These are phyloP conservation scores for Tylopilus sp. DNA, from an alignment of 1,284 basidiomycete species.

Conservation along the genomic window DNA sequence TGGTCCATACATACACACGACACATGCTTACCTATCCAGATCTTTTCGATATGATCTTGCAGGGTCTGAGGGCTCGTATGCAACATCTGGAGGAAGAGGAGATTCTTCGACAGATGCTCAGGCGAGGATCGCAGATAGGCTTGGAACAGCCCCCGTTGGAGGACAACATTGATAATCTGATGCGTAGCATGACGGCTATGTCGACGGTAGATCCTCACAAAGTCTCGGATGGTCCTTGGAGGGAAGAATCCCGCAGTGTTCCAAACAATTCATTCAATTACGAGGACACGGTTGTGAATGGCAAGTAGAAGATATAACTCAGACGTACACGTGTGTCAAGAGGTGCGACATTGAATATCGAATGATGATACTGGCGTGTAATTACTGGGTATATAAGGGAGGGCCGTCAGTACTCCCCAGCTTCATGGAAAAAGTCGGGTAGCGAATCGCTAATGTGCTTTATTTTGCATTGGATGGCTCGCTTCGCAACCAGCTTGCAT, in stretches of 20 bases:
- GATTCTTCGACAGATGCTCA: conserved; percentile 56
- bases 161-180: conserved; percentile 56
- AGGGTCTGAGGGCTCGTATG: conserved; percentile 49
- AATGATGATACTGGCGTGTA: background rate
- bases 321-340: background rate
- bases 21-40: conserved; percentile 25
- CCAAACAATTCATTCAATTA: conserved; percentile 22
- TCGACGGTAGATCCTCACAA: conserved; percentile 16
- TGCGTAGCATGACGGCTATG: conserved; percentile 56
- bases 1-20: conserved; percentile 3
- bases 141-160: conserved; percentile 51
- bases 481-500: conserved; percentile 54
- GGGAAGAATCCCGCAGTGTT: conserved; percentile 11
- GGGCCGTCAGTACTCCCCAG: conserved; percentile 28
- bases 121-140: conserved; percentile 51
- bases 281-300: conserved; percentile 29
- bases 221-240: conserved; percentile 32
- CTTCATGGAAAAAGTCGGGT: conserved; percentile 54
- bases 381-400: background rate
- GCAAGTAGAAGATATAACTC: conserved; percentile 21
- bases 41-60: conserved; percentile 48
- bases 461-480: conserved; percentile 49
- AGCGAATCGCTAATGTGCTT: conserved; percentile 53
- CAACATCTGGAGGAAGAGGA: conserved; percentile 62
- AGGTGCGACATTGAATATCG: background rate